phyloP scores from a whole-genome alignment of 2,329 filamentous ascomycete genomes.

The Plenodomus lindquistii region DNA sequence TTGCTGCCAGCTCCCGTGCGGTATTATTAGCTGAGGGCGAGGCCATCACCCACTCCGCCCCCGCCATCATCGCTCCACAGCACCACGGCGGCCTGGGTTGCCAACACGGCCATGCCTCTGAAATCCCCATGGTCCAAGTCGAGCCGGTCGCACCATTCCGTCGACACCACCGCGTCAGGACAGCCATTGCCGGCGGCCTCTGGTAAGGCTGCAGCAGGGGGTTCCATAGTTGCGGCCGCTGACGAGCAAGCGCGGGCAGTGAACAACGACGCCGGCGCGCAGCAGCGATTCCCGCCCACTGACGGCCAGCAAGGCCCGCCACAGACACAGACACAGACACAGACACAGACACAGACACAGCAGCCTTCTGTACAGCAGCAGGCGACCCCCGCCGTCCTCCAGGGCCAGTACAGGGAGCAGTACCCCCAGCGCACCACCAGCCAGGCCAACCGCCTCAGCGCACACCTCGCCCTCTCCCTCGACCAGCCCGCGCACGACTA shows the following conservation, averaged over 20 bases:
- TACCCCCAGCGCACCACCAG: conserved; percentile 36
- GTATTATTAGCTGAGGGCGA: conserved; percentile 42
- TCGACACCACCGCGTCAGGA: conserved; percentile 37
- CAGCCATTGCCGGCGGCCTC: conserved; percentile 41
- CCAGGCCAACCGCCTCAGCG: conserved; percentile 34
- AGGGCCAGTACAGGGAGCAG: conserved; percentile 24
- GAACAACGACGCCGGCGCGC: conserved; percentile 36
- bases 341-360: conserved; percentile 21
- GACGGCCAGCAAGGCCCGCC: conserved; percentile 13
- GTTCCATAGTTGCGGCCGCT: conserved; percentile 36
- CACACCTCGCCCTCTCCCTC: conserved; percentile 29
- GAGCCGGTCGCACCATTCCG: conserved; percentile 44
- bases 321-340: too few species aligned
- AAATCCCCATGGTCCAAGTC: conserved; percentile 45
- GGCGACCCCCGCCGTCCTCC: conserved; percentile 9
- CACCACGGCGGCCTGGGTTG: conserved; percentile 25
- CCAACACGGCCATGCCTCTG: conserved; percentile 42
- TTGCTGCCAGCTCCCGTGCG: conserved; percentile 31
- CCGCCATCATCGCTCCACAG: conserved; percentile 25
- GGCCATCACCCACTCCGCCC: conserved; percentile 13
- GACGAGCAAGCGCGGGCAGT: conserved; percentile 40
- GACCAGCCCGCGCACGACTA: conserved; percentile 32
- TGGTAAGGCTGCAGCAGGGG: conserved; percentile 32
- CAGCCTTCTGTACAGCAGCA: conserved; percentile 21
- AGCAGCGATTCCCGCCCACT: conserved; percentile 30